Conservation (phyloP, 495 filamentous ascomycete genomes). For the Jackrogersella minutella region DNA sequence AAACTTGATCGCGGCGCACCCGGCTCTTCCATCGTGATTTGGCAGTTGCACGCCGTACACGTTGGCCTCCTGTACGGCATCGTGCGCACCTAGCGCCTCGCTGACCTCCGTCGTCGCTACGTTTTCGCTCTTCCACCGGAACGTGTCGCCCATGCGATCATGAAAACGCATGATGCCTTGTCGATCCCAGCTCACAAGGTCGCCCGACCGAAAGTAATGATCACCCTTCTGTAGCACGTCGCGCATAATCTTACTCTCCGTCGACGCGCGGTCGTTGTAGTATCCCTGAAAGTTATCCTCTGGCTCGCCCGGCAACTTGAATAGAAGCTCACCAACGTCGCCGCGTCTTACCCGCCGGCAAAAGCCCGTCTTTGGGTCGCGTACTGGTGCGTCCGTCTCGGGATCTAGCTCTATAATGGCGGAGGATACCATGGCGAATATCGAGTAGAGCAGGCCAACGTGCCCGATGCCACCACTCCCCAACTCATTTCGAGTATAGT, state of each 20-base stretch:
- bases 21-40: constrained; percentile 84
- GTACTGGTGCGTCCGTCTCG: constrained; percentile 72
- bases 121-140: constrained; percentile 95
- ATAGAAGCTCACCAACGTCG: constrained; percentile 83
- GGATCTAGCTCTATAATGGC: constrained; percentile 77
- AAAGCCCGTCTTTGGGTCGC: constrained; percentile 76
- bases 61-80: constrained; percentile 77
- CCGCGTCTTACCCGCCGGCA: constrained; percentile 67
- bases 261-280: constrained; percentile 77
- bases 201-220: constrained; percentile 86
- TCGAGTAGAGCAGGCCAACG: constrained; percentile 66
- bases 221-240: constrained; percentile 84
- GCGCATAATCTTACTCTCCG: constrained; percentile 78
- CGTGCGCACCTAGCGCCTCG: constrained; percentile 73
- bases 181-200: constrained; percentile 74
- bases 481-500: constrained; percentile 78
- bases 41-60: constrained; percentile 89
- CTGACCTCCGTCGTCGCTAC: constrained; percentile 86
- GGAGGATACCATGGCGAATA: constrained; percentile 59
- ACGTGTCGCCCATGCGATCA: constrained; percentile 93
- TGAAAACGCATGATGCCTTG: constrained; percentile 84
- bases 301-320: constrained; percentile 74
- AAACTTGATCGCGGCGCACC: constrained; percentile 77
- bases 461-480: constrained; percentile 83
- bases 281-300: constrained; percentile 82